These are phyloP conservation scores for Saccharomycopsis sp. DNA, from an alignment of 805 yeast species.

Conservation along the genomic window DNA sequence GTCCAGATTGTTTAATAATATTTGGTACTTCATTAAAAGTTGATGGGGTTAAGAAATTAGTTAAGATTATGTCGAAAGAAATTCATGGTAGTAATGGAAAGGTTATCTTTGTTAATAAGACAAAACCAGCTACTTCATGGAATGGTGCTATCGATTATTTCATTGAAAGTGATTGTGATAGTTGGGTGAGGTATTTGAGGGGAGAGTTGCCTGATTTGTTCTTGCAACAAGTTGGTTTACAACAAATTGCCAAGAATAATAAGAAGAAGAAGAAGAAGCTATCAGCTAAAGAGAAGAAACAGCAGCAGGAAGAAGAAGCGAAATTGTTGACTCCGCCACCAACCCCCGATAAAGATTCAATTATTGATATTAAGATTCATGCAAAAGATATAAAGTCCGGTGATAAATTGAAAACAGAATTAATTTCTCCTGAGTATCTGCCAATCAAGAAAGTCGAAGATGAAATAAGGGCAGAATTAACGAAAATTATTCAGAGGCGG, in stretches of 20 bases:
- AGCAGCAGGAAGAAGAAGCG: not conserved
- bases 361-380: not conserved
- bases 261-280: constrained; percentile 7
- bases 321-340: constrained; percentile 20
- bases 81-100: constrained; percentile 72
- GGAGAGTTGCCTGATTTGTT: constrained; percentile 54
- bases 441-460: constrained; percentile 8
- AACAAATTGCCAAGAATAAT: constrained; percentile 24
- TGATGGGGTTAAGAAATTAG: constrained; percentile 79
- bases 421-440: constrained; percentile 1
- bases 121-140: constrained; percentile 60
- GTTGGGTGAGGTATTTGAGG: constrained; percentile 57
- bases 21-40: constrained; percentile 92
- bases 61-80: constrained; percentile 55
- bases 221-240: constrained; percentile 40
- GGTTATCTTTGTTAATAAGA: constrained; percentile 71
- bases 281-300: not conserved
- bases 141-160: constrained; percentile 70
- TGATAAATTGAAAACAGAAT: not conserved
- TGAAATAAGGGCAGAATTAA: not conserved
- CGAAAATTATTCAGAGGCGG: not conserved
- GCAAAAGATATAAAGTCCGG: not conserved
- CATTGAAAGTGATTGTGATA: constrained; percentile 73
- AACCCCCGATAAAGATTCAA: constrained; percentile 7
- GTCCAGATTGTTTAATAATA: constrained; percentile 76